Conservation (phyloP, 345 rosid genomes). For the Lepidium didymum region DNA sequence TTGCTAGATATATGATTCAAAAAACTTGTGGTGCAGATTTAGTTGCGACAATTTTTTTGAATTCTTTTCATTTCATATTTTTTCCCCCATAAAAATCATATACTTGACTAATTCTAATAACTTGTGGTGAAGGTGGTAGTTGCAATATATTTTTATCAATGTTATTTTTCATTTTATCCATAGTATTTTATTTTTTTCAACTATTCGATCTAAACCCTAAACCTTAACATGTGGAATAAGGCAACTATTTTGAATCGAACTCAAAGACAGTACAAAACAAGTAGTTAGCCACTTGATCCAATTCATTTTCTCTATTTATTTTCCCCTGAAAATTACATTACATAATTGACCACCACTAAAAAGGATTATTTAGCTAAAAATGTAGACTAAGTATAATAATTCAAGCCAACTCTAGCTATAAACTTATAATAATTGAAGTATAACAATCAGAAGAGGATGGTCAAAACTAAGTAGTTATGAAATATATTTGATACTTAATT, state of each 20-base stretch:
- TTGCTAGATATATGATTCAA: not conserved
- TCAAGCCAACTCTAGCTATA: not conserved
- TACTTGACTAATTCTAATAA: not conserved
- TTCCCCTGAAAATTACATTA: no score
- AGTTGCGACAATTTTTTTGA: not conserved
- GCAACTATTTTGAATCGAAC: no score
- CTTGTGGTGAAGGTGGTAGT: not conserved
- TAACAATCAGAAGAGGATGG: no score
- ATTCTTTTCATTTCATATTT: not conserved
- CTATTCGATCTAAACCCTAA: no score
- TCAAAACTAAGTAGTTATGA: not conserved
- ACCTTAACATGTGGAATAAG: no score
- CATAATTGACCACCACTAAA: not conserved
- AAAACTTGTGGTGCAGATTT: not conserved
- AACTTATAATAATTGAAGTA: not conserved
- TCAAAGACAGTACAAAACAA: no score
- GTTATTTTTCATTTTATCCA: not conserved
- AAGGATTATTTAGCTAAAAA: not conserved
- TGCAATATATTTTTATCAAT: not conserved
- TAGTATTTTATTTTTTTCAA: not conserved
- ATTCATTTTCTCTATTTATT: not conserved
- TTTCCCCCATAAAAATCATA: not conserved
- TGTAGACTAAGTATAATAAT: not conserved
- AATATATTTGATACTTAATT: not conserved
- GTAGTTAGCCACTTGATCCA: no score